Evolutionary conservation across 2,329 filamentous ascomycete genomes (phyloP), one percentile per base, ranked within the genome.

Genomic region (Trichoderma asperellum): DNA sequence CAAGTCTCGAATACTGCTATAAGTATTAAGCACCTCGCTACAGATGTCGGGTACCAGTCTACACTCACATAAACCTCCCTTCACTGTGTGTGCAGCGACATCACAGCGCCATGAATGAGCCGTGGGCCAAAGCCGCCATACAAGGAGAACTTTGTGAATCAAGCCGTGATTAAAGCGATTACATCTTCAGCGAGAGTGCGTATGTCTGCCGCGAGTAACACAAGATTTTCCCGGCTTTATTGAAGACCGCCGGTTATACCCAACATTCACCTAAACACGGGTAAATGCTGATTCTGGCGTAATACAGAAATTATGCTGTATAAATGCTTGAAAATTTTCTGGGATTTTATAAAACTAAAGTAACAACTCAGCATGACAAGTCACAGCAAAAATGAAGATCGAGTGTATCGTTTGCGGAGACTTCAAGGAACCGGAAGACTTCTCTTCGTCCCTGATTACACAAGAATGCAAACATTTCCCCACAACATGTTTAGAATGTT

Each of bases 351-450:
- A 11, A 49, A 10, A 12, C 11, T 21, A 49, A 49, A 24, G 2
- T n/a, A 24, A 24, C n/a, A 49, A 11, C 47, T 49, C 12, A 12
- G 21, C n/a, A 4, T 29, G 12, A 21, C n/a, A 49, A 24, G 18
- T 24, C 47, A 49, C 21, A 12, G 40, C 24, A 12, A 63, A 52
- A 18, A 53, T 63, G 60, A 12, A 12, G 10, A 14, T 47, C 35
- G 64, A 67, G 29, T 59, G 64, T n/a, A 5, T 40, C 40, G 11
- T 67, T 7, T 67, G 64, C 40, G 12, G 14, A 40, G 64, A 52
- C 21, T 21, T 21, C 29, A 67, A 67, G 24, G 14, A 8, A 2
- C 1, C 40, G 2, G 6, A 21, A 4, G 6, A 53, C 0, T 67
- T 60, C 29, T 56, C 64, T 18, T 27, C 18, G 18, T 52, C 55